Base-by-base conservation (phyloP, 2,329 filamentous ascomycete species). In the Nothopassalora personata region DNA sequence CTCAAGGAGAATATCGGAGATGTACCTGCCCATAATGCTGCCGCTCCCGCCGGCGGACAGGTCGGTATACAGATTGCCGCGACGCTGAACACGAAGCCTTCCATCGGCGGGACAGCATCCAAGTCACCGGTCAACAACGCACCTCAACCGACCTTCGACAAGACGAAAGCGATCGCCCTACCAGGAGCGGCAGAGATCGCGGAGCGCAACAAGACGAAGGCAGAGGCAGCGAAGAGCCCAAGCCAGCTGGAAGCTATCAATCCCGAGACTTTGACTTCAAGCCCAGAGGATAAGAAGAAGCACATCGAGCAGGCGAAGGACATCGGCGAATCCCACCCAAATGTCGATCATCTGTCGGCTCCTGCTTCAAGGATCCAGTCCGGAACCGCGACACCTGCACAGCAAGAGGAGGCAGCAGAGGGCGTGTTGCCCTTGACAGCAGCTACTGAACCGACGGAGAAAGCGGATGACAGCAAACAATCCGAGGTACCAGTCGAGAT, bases 1-100 rank as follows among this genome's bases (percentile, higher is more conserved):
- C 83, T 99, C 62, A 91, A 91, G 74, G 85, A 93, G 75, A 88
- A 93, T 68, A 85, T 97, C 68, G 80, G 80, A 47, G 76, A 72
- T 80, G 83, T 75, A 72, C 78, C 76, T 13, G 64, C 66, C 5
- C 61, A 57, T 23, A 56, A 28, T 56, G 45, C 58, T 61, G 66
- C 64, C 11, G 60, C 64, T 15, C 67, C 67, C 5, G 55, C 68
- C 19, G 68, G 67, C 30, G 67, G 64, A 13, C 68, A 64, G 48
- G 59, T 59, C 5, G 69, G 68, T 27, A 64, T 69, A 18, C 66
- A 65, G 39, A 65, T 67, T 58, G 67, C 66, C 23, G 68, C 68
- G 28, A 64, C 61, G 53, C 54, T 67, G 30, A 61, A 57, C 13
- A 55, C 61, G n/a, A 47, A 47, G 6, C 49, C 56, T 27, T 63